These are phyloP conservation scores for Leccinum pallidistipes DNA, from an alignment of 1,284 basidiomycete genomes.

Conservation along the genomic window DNA sequence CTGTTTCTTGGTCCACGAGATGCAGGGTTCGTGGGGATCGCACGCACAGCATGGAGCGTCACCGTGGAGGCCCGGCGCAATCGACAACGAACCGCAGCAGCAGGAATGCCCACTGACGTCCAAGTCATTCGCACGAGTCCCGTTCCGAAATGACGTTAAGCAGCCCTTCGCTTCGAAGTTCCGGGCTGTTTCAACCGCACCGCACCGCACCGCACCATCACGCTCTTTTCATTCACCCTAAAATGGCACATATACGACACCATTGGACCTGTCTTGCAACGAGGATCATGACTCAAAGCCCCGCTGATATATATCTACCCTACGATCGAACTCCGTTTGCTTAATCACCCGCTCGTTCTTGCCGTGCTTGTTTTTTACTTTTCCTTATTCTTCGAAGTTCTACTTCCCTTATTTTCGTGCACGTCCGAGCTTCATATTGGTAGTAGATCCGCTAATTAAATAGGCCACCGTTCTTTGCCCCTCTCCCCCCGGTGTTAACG, in stretches of 20 bases:
- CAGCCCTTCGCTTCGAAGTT: conserved; percentile 7
- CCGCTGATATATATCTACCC: conserved; percentile 6
- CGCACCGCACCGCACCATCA: conserved; percentile 13
- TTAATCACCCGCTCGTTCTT: conserved; percentile 23
- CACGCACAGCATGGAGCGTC: conserved; percentile 44
- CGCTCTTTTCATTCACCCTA: conserved; percentile 21
- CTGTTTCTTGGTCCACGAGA: conserved; percentile 41
- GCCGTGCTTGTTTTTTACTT: background rate
- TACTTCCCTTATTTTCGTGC: background rate
- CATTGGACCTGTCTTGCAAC: conserved; percentile 14
- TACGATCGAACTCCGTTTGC: conserved; percentile 15
- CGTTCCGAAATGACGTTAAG: conserved; percentile 20
- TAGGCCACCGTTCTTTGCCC: background rate
- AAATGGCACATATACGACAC: conserved; percentile 28
- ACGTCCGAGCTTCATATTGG: conserved; percentile 12
- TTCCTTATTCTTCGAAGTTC: conserved; percentile 1
- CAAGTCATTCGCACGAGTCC: conserved; percentile 6
- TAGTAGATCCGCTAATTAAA: conserved; percentile 26
- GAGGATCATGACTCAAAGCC: conserved; percentile 31
- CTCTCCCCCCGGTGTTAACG: background rate
- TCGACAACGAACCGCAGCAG: conserved; percentile 21
- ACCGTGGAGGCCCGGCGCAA: conserved; percentile 42
- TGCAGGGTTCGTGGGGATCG: conserved; percentile 36
- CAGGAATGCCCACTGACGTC: conserved; percentile 16
- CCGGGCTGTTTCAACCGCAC: background rate